Base-by-base conservation (phyloP, 2,329 filamentous ascomycete species). In the Periconia sp. region DNA sequence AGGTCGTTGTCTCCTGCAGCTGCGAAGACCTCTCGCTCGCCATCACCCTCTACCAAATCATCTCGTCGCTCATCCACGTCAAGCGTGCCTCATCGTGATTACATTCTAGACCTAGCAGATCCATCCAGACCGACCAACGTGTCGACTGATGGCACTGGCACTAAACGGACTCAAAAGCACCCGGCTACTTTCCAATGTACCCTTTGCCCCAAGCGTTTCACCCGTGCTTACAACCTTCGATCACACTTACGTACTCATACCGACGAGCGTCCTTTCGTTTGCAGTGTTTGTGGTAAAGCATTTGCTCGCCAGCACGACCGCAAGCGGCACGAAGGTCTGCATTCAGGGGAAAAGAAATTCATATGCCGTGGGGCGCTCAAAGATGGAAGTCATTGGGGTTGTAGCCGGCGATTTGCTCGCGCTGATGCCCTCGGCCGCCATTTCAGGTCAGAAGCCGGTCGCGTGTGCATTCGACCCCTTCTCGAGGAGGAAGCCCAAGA, bases 301-400 rank as follows among this genome's bases (percentile, higher is more conserved):
- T 99, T 99, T 76, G 94, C 94, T 6, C 88, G 94, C 23, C 94
- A 99, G 70, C 94, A 99, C 70, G 94, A 99, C 72, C 88, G 94
- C 44, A 99, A 99, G 76, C 88, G 94, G 40, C 94, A 99, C 74
- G 94, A 99, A 76, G 92, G 93, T 40, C 79, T 99, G 41, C 94
- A 99, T 69, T 95, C 91, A 0, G 94, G 94, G 41, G 94, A 99
- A 77, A 99, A 97, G 84, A 97, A 96, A 70, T 99, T 97, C 71
- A 90, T 97, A 8, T 99, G 94, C 76, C 92, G 91, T 62, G 94
- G 94, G 49, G 90, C 92, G 54, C 85, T 99, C 47, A 92, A 93
- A 62, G 85, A 85, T 1, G 87, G 88, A 45, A 88, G 88, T 6
- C 85, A 89, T 60, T 99, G 94, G 94, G 94, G 94, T 18, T 99